Percentiles rank a stretch among this genome's conserved stretches.
Conservation (phyloP, 495 filamentous ascomycete genomes). For the Haplographium delicatum region DNA sequence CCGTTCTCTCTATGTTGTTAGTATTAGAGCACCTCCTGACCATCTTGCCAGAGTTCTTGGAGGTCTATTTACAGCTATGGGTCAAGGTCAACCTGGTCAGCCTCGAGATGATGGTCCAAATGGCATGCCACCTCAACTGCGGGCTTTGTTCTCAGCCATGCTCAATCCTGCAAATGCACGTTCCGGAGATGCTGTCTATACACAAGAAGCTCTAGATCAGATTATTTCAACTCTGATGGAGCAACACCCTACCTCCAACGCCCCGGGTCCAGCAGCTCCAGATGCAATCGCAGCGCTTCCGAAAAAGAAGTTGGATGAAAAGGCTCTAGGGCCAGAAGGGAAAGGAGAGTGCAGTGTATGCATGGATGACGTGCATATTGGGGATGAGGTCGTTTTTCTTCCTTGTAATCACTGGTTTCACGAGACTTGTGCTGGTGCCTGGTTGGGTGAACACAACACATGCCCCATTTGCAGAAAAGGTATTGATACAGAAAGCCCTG, state of each 20-base stretch:
- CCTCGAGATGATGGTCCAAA: conserved; percentile 1
- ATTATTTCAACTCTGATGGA: conserved; percentile 88
- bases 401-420: conserved; percentile 95
- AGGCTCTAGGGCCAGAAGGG: conserved; percentile 57
- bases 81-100: neutral
- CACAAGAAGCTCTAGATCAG: conserved; percentile 84
- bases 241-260: conserved; percentile 64
- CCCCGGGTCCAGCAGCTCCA: conserved; percentile 74
- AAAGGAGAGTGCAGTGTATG: conserved; percentile 46
- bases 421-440: conserved; percentile 66
- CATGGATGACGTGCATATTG: conserved; percentile 76
- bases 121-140: conserved; percentile 23
- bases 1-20: conserved; percentile 15
- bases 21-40: conserved; percentile 24
- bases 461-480: conserved; percentile 82
- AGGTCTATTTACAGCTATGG: conserved; percentile 18
- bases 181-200: conserved; percentile 82
- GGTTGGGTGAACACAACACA: conserved; percentile 84
- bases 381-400: conserved; percentile 69
- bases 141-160: conserved; percentile 41
- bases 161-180: conserved; percentile 52
- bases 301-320: conserved; percentile 57
- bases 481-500: conserved; percentile 44
- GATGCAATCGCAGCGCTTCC: conserved; percentile 69
- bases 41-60: conserved; percentile 22